Conservation (phyloP, 164 flowering plant species). For the Vitis rupestris region DNA sequence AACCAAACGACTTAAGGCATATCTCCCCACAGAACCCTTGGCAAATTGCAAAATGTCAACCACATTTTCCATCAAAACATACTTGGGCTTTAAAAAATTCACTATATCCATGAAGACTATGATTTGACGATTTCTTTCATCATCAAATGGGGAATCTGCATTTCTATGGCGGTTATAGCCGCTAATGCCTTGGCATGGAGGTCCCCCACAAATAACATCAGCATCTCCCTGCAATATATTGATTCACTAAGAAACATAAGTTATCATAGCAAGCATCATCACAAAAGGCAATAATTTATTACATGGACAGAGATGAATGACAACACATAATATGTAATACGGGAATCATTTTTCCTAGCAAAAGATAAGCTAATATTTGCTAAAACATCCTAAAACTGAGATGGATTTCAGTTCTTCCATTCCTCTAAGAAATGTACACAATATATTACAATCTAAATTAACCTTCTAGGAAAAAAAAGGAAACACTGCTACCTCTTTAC, state of each 20-base stretch:
- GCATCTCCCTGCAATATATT: constrained; percentile 52
- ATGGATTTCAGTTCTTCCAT: no score
- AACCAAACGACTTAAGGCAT: constrained; percentile 58
- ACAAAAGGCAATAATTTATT: neutral
- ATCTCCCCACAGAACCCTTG: constrained; percentile 47
- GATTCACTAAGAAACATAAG: neutral
- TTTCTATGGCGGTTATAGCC: constrained; percentile 57
- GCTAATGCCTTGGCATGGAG: constrained; percentile 20
- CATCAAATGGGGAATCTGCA: constrained; percentile 47
- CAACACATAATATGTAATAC: neutral
- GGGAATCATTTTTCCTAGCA: neutral
- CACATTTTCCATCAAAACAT: constrained; percentile 66
- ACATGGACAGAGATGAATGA: neutral
- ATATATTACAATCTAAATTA: no score
- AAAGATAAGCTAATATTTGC: no score
- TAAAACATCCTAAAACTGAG: no score
- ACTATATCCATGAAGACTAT: constrained; percentile 63
- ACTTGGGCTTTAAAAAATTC: constrained; percentile 50
- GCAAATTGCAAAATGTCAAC: constrained; percentile 55
- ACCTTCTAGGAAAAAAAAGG: no score
- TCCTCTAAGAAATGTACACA: no score
- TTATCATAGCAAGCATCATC: neutral
- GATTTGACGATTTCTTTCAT: constrained; percentile 59
- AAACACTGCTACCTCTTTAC: no score
- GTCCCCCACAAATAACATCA: constrained; percentile 61